Conservation (phyloP, 2,329 filamentous ascomycete species). For the Colletotrichum musae region DNA sequence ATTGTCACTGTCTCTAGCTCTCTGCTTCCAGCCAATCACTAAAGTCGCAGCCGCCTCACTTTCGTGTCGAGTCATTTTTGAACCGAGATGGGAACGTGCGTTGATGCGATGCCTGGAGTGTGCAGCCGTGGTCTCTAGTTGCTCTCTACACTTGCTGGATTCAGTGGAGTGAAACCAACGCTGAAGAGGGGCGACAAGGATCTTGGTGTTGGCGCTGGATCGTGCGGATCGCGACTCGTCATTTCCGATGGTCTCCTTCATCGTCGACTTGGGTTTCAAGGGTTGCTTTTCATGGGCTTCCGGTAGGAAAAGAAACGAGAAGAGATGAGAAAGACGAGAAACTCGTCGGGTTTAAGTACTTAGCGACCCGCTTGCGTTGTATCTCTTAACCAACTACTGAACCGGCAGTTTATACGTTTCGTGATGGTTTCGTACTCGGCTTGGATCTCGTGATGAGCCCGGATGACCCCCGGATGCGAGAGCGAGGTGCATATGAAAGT, state of each 20-base stretch:
- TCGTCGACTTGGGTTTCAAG: background rate
- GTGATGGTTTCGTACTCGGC: constrained; percentile 38
- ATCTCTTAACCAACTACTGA: background rate
- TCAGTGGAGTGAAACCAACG: background rate
- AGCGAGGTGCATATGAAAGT: constrained; percentile 32
- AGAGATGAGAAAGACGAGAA: background rate
- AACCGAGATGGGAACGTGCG: constrained; percentile 8
- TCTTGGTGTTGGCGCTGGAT: background rate
- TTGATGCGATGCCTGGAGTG: background rate
- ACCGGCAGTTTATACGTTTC: constrained; percentile 12
- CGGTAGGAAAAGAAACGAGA: background rate
- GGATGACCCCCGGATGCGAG: constrained; percentile 16
- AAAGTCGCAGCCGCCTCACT: background rate
- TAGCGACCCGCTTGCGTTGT: background rate
- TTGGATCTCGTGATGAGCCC: constrained; percentile 17
- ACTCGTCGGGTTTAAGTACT: background rate
- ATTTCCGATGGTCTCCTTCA: background rate
- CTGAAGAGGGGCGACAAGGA: background rate
- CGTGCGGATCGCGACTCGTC: background rate
- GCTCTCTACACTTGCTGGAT: background rate
- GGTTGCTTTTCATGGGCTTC: background rate
- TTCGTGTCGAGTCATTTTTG: background rate
- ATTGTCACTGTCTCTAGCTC: too few relatives aligned
- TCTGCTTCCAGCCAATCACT: background rate
- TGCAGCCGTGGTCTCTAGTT: background rate